These are phyloP conservation scores for Fusarium graminum DNA, from an alignment of 2,329 filamentous ascomycete genomes.

Conservation along the genomic window DNA sequence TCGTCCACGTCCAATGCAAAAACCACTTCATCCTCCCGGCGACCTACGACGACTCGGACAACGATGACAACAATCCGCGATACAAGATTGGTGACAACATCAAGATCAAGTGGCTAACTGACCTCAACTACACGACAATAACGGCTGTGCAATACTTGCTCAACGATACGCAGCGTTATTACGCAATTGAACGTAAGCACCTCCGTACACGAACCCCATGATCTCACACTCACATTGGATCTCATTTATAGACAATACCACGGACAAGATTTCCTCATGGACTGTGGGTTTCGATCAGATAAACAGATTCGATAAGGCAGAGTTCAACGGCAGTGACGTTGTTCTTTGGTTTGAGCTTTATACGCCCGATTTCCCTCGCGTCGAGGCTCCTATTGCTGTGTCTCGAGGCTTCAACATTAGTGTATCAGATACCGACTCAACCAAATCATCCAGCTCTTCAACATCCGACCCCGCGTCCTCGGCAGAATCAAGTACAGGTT, in stretches of 20 bases:
- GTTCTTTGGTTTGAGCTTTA: slow-evolving; percentile 18
- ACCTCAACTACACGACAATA: slow-evolving; percentile 6
- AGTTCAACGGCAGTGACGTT: background rate
- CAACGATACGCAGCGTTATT: background rate
- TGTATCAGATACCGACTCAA: background rate
- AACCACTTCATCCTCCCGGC: slow-evolving; percentile 13
- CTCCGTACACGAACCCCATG: background rate
- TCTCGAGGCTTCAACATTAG: slow-evolving; percentile 21
- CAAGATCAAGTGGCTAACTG: slow-evolving; percentile 21
- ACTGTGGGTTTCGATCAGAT: background rate
- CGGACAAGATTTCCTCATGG: slow-evolving; percentile 16
- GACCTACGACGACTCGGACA: slow-evolving; percentile 1
- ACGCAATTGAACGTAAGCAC: slow-evolving; percentile 9
- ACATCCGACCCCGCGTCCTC: background rate
- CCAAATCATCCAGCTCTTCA: background rate
- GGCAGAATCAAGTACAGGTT: background rate
- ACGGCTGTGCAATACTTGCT: slow-evolving; percentile 3
- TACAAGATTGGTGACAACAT: slow-evolving; percentile 18
- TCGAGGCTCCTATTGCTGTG: background rate
- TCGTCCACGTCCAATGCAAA: slow-evolving; percentile 2
- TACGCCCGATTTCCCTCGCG: background rate
- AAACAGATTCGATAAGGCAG: slow-evolving; percentile 2
- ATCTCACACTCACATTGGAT: background rate
- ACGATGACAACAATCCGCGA: slow-evolving; percentile 3
- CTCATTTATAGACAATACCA: slow-evolving; percentile 9